These are phyloP conservation scores for Capsella bursapastoris DNA, from an alignment of 345 rosid species.

Conservation along the genomic window DNA sequence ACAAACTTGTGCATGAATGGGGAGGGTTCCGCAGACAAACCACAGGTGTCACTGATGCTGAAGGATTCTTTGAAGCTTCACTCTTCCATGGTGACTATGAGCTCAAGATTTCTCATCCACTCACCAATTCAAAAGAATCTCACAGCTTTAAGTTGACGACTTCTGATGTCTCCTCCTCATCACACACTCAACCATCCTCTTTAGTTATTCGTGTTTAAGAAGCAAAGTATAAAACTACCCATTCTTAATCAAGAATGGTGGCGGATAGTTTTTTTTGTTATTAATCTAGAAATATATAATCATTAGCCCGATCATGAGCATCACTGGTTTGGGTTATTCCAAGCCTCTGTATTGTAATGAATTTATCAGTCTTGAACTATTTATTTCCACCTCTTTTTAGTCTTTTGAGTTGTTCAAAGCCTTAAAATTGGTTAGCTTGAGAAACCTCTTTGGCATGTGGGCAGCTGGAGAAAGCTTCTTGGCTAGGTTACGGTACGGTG, in stretches of 20 bases:
- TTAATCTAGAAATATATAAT: constrained; percentile 6
- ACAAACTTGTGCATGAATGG: constrained; percentile 72
- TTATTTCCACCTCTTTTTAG: no score
- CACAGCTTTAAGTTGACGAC: constrained; percentile 31
- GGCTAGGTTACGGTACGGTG: no score
- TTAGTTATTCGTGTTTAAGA: constrained; percentile 36
- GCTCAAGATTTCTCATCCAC: constrained; percentile 45
- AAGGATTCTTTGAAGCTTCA: constrained; percentile 65
- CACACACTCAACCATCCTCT: neutral
- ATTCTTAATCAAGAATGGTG: constrained; percentile 15
- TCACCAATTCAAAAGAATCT: constrained; percentile 16
- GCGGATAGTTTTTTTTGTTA: neutral
- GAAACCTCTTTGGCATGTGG: no score
- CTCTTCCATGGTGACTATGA: constrained; percentile 70
- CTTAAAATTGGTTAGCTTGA: no score
- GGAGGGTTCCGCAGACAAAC: constrained; percentile 41
- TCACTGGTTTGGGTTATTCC: constrained; percentile 24
- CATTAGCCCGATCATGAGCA: neutral
- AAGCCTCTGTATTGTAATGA: neutral
- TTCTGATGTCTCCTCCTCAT: constrained; percentile 12
- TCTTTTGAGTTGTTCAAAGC: no score
- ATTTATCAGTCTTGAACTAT: neutral
- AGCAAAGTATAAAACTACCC: constrained; percentile 1
- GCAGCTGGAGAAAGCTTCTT: no score
- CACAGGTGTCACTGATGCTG: constrained; percentile 47